phyloP scores from a whole-genome alignment of 1,139 yeast species.

The Candida tunisiensis region DNA sequence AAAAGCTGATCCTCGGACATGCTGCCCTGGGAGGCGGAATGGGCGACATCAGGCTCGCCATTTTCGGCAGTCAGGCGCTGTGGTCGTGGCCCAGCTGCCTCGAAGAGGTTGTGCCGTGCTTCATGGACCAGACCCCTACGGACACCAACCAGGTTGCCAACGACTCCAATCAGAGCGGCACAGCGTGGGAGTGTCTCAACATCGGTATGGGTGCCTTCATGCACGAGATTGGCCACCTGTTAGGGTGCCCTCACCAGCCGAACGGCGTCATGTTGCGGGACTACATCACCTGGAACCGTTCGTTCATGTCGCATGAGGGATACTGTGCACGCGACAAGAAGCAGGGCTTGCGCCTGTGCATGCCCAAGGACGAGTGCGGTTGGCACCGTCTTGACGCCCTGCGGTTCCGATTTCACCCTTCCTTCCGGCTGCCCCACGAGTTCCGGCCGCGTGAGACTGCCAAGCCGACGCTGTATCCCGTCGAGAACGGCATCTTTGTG shows the following conservation, averaged over 20 bases:
- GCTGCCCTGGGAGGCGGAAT: constrained; percentile 93
- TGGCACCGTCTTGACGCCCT: constrained; percentile 78
- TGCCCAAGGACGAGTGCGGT: constrained; percentile 52
- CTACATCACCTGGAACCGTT: constrained; percentile 63
- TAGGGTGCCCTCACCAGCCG: constrained; percentile 88
- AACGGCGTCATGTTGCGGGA: constrained; percentile 84
- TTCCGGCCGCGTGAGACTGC: constrained; percentile 16
- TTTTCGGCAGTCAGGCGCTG: constrained; percentile 86
- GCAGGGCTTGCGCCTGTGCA: constrained; percentile 27
- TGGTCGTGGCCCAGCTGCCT: constrained; percentile 78
- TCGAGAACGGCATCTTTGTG: constrained; percentile 32
- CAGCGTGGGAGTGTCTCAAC: constrained; percentile 80
- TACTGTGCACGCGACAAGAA: constrained; percentile 34
- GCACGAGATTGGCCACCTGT: constrained; percentile 86
- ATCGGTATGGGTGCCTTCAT: constrained; percentile 85
- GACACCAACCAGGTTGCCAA: constrained; percentile 65
- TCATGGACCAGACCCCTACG: constrained; percentile 52
- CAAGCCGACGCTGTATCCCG: constrained; percentile 27
- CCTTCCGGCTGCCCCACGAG: constrained; percentile 60
- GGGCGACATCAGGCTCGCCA: constrained; percentile 55
- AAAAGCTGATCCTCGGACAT: constrained; percentile 57
- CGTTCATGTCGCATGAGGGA: constrained; percentile 60
- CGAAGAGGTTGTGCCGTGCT: constrained; percentile 51
- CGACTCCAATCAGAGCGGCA: constrained; percentile 69
- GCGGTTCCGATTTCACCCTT: constrained; percentile 66